Conservation (phyloP, 441 rosid genomes). For the Hura crepitans region DNA sequence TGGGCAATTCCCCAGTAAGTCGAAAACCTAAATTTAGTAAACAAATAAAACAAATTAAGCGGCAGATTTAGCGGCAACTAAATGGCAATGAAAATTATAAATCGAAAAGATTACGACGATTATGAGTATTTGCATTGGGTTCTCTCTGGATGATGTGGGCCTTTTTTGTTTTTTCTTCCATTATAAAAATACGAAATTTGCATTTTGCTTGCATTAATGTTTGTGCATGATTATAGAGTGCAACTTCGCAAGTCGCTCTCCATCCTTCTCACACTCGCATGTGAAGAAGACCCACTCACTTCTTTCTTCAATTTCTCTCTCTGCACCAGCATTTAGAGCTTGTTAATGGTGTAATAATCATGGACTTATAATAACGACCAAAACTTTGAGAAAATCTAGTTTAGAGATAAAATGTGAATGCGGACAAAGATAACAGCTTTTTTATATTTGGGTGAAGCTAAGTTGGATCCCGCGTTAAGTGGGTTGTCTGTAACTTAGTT, state of each 20-base stretch:
- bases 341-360: too few relatives aligned
- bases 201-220: constrained; percentile 11
- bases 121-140: constrained; percentile 7
- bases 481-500: background rate
- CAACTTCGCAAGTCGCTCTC: constrained; percentile 4
- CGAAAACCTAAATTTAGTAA: constrained; percentile 7
- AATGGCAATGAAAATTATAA: background rate
- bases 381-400: too few relatives aligned
- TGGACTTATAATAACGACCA: background rate
- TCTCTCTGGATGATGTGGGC: constrained; percentile 15
- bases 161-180: background rate
- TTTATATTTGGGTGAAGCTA: too few relatives aligned
- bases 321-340: too few relatives aligned
- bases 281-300: background rate
- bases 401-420: background rate
- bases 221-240: constrained; percentile 1
- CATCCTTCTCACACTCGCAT: background rate
- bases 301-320: background rate
- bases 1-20: constrained; percentile 3
- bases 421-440: constrained; percentile 17
- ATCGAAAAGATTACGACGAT: constrained; percentile 5
- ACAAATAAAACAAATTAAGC: constrained; percentile 11
- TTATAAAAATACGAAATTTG: background rate
- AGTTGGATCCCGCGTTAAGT: background rate
- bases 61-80: constrained; percentile 19